phyloP scores from a whole-genome alignment of 176 grass and related monocot genomes.

The Avena atlantica region DNA sequence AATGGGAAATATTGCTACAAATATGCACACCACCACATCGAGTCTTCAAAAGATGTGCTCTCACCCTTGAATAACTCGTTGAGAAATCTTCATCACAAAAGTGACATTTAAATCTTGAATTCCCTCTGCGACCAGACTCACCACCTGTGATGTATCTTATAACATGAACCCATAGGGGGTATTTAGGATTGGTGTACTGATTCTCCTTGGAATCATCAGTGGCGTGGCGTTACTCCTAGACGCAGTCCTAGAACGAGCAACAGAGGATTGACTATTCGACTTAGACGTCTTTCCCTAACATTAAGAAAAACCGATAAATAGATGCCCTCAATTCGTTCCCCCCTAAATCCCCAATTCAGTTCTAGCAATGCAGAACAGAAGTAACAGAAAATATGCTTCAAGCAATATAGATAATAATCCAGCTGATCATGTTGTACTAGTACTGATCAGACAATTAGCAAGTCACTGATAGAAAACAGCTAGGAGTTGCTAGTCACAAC shows the following conservation, averaged over 20 bases:
- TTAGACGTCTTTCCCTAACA: background rate
- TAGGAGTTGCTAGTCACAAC: too few species aligned
- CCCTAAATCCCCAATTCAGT: background rate
- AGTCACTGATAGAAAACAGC: too few species aligned
- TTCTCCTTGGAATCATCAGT: slow-evolving; percentile 28
- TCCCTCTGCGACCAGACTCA: background rate
- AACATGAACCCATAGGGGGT: background rate
- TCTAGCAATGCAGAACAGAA: too few species aligned
- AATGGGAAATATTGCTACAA: background rate
- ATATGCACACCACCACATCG: background rate
- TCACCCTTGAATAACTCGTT: background rate
- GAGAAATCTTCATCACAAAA: background rate
- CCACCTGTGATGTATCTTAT: background rate
- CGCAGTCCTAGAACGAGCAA: background rate
- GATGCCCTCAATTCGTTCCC: background rate
- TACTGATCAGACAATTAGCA: too few species aligned
- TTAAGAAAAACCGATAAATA: background rate
- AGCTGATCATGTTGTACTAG: too few species aligned
- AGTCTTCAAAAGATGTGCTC: background rate
- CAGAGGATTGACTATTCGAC: background rate
- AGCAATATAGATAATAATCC: too few species aligned
- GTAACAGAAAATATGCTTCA: too few species aligned
- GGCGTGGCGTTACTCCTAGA: background rate
- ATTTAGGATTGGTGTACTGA: background rate
- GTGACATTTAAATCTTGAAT: background rate